A percentile compares a stretch with the other conserved stretches of the same genome.
phyloP scores from a whole-genome alignment of 2,329 filamentous ascomycete species.

The Aureobasidium sp. region DNA sequence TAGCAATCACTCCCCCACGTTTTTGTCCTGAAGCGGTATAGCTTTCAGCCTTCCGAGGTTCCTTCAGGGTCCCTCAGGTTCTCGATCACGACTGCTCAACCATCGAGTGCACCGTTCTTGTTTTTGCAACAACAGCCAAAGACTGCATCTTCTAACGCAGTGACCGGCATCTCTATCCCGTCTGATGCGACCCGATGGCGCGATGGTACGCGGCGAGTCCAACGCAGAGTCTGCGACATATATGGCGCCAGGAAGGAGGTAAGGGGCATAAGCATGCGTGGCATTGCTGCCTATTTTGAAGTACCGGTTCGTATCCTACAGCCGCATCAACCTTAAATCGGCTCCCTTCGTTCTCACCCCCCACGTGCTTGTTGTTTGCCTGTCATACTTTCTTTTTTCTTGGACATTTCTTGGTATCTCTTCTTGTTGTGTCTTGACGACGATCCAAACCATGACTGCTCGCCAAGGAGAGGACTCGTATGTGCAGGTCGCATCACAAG shows the following conservation, averaged over 20 bases:
- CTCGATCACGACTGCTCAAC: conserved; percentile 11
- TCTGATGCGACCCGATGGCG: not conserved
- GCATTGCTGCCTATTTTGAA: not conserved
- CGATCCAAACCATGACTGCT: not conserved
- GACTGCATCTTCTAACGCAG: not conserved
- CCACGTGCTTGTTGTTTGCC: not conserved
- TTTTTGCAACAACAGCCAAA: not conserved
- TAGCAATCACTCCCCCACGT: not conserved
- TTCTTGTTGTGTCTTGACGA: too few species aligned
- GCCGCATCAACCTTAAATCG: conserved; percentile 2
- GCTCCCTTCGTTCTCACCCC: not conserved
- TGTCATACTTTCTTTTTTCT: not conserved
- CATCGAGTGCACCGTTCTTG: conserved; percentile 3
- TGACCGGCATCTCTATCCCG: not conserved
- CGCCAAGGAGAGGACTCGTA: not conserved
- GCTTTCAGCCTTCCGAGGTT: not conserved
- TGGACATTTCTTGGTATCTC: too few species aligned
- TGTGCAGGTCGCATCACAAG: not conserved
- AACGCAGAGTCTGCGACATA: not conserved
- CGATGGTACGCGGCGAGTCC: not conserved
- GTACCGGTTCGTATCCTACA: not conserved
- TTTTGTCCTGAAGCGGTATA: not conserved
- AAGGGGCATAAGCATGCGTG: conserved; percentile 10
- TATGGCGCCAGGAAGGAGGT: not conserved
- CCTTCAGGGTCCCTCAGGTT: not conserved